Evolutionary conservation across 1,139 yeast species (phyloP).

Genomic region (Pichia terricola): DNA sequence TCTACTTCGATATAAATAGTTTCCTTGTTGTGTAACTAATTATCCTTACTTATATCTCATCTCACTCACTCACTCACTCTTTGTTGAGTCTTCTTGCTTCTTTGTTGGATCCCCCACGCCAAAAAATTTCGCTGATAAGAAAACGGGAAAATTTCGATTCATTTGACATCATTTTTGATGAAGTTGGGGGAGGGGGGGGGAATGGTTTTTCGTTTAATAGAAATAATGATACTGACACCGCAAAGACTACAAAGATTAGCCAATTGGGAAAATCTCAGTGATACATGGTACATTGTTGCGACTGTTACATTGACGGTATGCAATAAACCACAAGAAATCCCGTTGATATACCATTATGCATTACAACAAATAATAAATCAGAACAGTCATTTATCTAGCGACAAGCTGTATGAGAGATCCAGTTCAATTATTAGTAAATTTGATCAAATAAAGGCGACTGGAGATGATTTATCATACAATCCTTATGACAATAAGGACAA

Average conservation of each 20-base stretch:
- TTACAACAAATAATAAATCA: conserved; percentile 28
- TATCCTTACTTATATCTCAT: no score
- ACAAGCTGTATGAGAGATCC: conserved; percentile 23
- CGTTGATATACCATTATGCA: conserved; percentile 66
- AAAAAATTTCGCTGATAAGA: no score
- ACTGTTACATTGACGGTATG: conserved; percentile 77
- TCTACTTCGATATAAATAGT: no score
- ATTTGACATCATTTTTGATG: no score
- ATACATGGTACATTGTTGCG: conserved; percentile 66
- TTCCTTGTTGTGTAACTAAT: no score
- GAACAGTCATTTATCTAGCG: conserved; percentile 7
- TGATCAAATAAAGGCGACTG: conserved; percentile 12
- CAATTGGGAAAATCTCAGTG: conserved; percentile 26
- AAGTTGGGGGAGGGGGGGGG: no score
- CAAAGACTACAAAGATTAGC: conserved; percentile 51
- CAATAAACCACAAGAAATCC: conserved; percentile 74
- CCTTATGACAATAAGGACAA: conserved; percentile 1
- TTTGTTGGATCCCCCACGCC: no score
- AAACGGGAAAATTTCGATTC: no score
- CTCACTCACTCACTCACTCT: no score
- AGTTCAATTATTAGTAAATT: conserved; percentile 8
- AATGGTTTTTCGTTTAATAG: no score
- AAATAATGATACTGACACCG: conserved; percentile 38
- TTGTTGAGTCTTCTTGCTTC: no score
- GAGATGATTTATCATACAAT: conserved; percentile 6